A percentile compares a stretch with the other conserved stretches of the same genome.
Evolutionary conservation across 148 eudicot species (phyloP).

Genomic region (Arbutus unedo): DNA sequence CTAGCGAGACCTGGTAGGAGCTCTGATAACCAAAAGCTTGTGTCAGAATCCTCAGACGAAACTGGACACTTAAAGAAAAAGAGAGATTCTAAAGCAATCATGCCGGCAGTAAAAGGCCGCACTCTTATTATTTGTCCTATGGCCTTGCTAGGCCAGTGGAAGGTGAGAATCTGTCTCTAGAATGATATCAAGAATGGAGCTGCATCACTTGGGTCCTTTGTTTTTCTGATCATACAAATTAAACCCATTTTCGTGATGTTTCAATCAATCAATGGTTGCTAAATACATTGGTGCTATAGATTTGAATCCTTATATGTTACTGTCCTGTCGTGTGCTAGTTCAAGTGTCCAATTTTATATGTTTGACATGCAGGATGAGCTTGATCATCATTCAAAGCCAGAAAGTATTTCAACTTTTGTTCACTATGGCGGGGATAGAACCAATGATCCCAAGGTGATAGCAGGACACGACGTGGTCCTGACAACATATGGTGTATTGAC

Average conservation of each 20-base stretch:
- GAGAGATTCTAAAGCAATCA: slow-evolving; percentile 1
- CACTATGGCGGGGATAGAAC: slow-evolving; percentile 67
- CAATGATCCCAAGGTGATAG: slow-evolving; percentile 43
- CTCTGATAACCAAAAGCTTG: slow-evolving; percentile 18
- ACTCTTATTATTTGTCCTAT: slow-evolving; percentile 68
- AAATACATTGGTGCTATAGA: background rate
- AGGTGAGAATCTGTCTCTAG: slow-evolving; percentile 32
- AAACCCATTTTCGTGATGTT: background rate
- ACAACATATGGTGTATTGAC: slow-evolving; percentile 62
- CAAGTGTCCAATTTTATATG: background rate
- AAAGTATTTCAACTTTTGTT: slow-evolving; percentile 46
- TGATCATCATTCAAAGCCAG: slow-evolving; percentile 53
- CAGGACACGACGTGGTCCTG: slow-evolving; percentile 55
- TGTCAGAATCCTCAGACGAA: slow-evolving; percentile 14
- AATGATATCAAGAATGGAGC: background rate
- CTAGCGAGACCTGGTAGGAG: slow-evolving; percentile 47
- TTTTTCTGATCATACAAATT: background rate
- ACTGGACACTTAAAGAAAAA: slow-evolving; percentile 17
- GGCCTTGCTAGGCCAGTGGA: slow-evolving; percentile 77
- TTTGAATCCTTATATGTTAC: background rate
- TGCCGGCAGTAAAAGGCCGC: slow-evolving; percentile 39
- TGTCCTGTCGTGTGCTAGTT: background rate
- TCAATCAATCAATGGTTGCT: background rate
- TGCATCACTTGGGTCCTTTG: background rate
- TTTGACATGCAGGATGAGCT: slow-evolving; percentile 46